A percentile compares a stretch with the other conserved stretches of the same genome.
Conservation (phyloP, 1,284 basidiomycete species). For the Schizophyllum amplum region DNA sequence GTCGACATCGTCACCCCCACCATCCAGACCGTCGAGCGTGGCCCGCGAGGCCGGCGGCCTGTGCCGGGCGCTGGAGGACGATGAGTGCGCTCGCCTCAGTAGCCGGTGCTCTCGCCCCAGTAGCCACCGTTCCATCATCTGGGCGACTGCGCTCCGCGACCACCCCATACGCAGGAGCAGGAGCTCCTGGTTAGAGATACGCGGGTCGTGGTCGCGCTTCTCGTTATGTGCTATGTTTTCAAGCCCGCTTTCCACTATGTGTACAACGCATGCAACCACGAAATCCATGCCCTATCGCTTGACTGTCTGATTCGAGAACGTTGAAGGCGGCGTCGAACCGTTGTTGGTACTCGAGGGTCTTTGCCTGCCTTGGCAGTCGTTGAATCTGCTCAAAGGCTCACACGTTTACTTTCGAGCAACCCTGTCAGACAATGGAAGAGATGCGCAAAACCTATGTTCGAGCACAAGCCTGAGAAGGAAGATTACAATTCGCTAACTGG, state of each 20-base stretch:
- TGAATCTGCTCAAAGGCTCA: no score
- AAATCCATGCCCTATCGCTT: not conserved
- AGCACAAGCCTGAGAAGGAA: no score
- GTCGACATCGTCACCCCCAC: conserved; percentile 67
- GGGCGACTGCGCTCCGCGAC: not conserved
- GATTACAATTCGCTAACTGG: no score
- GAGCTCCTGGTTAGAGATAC: no score
- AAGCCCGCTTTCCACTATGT: not conserved
- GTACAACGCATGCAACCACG: not conserved
- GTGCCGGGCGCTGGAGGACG: conserved; percentile 78
- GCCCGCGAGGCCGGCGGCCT: conserved; percentile 41
- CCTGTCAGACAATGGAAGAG: no score
- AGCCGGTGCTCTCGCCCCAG: no score
- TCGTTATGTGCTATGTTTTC: not conserved
- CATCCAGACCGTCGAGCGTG: conserved; percentile 63
- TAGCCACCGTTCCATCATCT: no score
- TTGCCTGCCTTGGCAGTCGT: not conserved
- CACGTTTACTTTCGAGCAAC: no score
- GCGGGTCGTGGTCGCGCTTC: not conserved
- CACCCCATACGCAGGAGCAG: not conserved
- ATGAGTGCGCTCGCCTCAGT: not conserved
- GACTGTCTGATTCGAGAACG: not conserved
- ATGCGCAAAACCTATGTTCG: no score
- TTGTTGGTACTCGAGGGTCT: not conserved
- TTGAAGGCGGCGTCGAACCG: not conserved